Conservation (phyloP, 2,329 filamentous ascomycete genomes). For the Clathrospora elynae region DNA sequence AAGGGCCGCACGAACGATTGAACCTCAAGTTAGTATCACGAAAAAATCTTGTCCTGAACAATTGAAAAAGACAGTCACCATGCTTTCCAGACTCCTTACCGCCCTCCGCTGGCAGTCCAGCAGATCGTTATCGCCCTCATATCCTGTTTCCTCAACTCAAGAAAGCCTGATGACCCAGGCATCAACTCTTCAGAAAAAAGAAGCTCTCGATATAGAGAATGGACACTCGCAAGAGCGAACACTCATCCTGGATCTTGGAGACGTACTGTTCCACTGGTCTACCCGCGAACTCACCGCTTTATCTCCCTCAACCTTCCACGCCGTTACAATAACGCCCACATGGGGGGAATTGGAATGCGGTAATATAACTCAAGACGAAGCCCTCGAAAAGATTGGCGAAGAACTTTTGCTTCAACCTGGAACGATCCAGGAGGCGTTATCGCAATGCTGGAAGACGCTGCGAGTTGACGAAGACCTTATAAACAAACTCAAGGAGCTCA, state of each 20-base stretch:
- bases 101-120: too few relatives aligned
- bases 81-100: too few relatives aligned
- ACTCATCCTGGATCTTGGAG: slow-evolving; percentile 46
- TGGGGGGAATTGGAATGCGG: slow-evolving; percentile 40
- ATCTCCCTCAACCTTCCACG: slow-evolving; percentile 20
- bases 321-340: slow-evolving; percentile 32
- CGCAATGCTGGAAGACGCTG: slow-evolving; percentile 37
- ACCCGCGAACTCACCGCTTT: slow-evolving; percentile 32
- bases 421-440: slow-evolving; percentile 34
- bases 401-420: slow-evolving; percentile 29
- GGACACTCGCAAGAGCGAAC: slow-evolving; percentile 1
- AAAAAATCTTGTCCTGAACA: too few relatives aligned
- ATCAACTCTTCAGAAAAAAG: too few relatives aligned
- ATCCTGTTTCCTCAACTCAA: too few relatives aligned
- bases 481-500: slow-evolving; percentile 23
- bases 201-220: background rate
- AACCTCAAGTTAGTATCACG: too few relatives aligned
- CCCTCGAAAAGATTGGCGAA: slow-evolving; percentile 16
- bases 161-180: too few relatives aligned
- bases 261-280: slow-evolving; percentile 46
- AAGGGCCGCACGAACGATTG: too few relatives aligned
- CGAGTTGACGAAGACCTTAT: slow-evolving; percentile 30
- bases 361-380: slow-evolving; percentile 27
- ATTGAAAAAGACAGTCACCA: too few relatives aligned
- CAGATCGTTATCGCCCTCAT: too few relatives aligned